Conservation (phyloP, 2,329 filamentous ascomycete species). For the Fusarium xylarioides region DNA sequence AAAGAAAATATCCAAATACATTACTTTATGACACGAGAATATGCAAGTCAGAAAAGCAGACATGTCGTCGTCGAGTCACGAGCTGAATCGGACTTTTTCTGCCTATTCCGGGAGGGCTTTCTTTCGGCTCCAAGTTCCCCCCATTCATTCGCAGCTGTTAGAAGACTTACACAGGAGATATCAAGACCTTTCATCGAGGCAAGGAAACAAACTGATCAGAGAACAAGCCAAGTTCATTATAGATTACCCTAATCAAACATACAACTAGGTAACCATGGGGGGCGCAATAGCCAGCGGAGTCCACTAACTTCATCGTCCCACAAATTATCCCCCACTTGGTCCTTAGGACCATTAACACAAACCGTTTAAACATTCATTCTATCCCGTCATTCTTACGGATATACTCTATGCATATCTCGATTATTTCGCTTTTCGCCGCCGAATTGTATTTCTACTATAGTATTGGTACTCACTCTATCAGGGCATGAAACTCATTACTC, state of each 20-base stretch:
- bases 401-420: too few relatives aligned
- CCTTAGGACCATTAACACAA: too few relatives aligned
- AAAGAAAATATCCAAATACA: background rate
- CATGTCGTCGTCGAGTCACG: background rate
- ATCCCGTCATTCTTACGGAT: too few relatives aligned
- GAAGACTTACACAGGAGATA: background rate
- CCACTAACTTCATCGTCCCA: too few relatives aligned
- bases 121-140: background rate
- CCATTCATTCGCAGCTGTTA: background rate
- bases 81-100: background rate
- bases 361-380: too few relatives aligned
- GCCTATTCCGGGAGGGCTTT: background rate
- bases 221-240: background rate
- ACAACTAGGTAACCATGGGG: too few relatives aligned
- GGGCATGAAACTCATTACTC: too few relatives aligned
- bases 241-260: background rate
- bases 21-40: background rate
- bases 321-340: too few relatives aligned
- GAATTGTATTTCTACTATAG: too few relatives aligned
- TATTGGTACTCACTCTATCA: too few relatives aligned
- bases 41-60: background rate
- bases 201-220: background rate
- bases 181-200: background rate
- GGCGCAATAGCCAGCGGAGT: too few relatives aligned
- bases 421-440: too few relatives aligned